Base-by-base conservation (phyloP, 2,329 filamentous ascomycete species). In the Monilinia fructigena region DNA sequence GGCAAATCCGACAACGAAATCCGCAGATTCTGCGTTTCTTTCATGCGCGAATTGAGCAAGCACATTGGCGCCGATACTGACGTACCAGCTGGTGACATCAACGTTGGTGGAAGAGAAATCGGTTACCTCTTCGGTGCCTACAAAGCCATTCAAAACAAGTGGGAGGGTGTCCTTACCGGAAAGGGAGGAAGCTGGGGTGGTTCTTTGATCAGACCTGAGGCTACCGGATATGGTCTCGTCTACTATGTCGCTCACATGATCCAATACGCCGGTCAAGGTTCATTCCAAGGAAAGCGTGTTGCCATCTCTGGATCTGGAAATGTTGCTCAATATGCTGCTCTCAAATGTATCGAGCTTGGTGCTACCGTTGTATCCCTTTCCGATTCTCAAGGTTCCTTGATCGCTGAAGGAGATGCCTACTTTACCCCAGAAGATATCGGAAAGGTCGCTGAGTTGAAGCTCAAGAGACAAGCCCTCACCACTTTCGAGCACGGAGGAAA, bases 191-290 rank as follows among this genome's bases (percentile, higher is more conserved):
- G 82, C 80, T 98, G 94, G 93, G 95, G 95, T 79, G 95, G 95
- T 76, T 91, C 86, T 77, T 82, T 97, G 81, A 97, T 98, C 83
- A 87, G 95, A 71, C 94, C 95, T 70, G 93, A 99, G 85, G 95
- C 95, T 74, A 99, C 95, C 66, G 95, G 95, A 68, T 98, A 92
- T 81, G 95, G 95, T 80, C 87, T 97, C 69, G 89, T 97, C 79
- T 98, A 98, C 87, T 96, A 97, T 79, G 92, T 97, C 77, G 85
- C 90, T 75, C 91, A 96, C 85, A 97, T 97, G 93, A 93, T 98
- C 77, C 83, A 90, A 79, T 89, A 97, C 80, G 91, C 92, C 73
- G 92, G 92, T 79, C 89, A 89, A 78, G 93, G 96, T 77, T 86
- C 85, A 72, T 96, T 96, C 83, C 80, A 86, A 70, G 94, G 93